phyloP scores from a whole-genome alignment of 2,329 filamentous ascomycete species.

The Aspergillus fructus region DNA sequence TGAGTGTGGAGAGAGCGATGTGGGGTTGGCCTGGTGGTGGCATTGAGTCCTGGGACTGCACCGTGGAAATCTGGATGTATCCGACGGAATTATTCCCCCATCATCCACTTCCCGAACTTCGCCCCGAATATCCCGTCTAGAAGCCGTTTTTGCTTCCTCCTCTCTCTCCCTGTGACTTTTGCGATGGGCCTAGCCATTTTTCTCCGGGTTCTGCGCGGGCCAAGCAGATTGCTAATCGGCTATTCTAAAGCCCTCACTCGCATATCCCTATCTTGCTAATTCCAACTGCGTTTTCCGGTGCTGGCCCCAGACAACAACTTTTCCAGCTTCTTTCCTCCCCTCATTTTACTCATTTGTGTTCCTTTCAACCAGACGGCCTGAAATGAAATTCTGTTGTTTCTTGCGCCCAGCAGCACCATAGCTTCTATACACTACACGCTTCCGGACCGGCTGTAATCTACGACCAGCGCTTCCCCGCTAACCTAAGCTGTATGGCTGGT shows the following conservation, averaged over 20 bases:
- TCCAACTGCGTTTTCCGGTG: constrained; percentile 7
- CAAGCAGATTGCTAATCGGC: constrained; percentile 3
- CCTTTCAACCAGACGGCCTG: not conserved
- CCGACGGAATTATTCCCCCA: constrained; percentile 1
- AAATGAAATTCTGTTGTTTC: not conserved
- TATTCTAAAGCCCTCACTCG: not conserved
- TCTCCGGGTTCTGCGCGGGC: constrained; percentile 8
- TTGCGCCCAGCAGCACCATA: not conserved
- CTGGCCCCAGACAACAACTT: not conserved
- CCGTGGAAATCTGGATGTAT: not conserved
- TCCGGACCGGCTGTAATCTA: not conserved
- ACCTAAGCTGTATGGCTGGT: constrained; percentile 26
- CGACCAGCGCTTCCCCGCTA: constrained; percentile 6
- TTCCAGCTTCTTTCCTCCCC: not conserved
- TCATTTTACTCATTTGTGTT: not conserved
- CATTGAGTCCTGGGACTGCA: not conserved
- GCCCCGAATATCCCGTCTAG: constrained; percentile 15
- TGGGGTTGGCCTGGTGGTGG: not conserved
- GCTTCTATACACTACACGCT: not conserved
- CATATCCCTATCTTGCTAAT: constrained; percentile 6
- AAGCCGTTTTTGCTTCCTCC: constrained; percentile 13
- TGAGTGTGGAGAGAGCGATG: not conserved
- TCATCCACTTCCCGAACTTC: constrained; percentile 21
- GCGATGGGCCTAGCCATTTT: constrained; percentile 19
- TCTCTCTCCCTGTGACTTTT: constrained; percentile 7